Base-by-base conservation (phyloP, 106 monocot species). In the Dendrobium chrysotoxum region DNA sequence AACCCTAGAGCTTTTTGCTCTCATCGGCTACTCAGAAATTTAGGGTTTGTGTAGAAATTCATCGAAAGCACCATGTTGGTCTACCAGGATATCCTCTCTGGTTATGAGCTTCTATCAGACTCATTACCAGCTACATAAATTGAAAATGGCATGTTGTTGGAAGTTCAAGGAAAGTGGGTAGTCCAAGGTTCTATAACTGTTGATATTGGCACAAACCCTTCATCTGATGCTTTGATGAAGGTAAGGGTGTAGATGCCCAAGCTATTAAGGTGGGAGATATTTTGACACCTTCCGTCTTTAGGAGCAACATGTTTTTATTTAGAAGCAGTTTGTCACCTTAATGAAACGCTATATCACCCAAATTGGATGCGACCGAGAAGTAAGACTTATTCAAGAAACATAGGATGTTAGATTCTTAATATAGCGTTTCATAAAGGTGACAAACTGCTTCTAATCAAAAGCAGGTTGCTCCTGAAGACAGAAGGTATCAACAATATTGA, bases 141-240 rank as follows among this genome's bases (percentile, higher is more conserved):
- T 76, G 88, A 92, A 77, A 95, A 95, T 88, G 92, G 95, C 50
- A 84, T 92, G 31, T 77, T 95, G 47, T 95, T 92, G 95, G 95
- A 95, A 78, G 95, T 95, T 53, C 89, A 92, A 0, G 95, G 95
- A 45, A 95, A 95, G 96, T 96, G 96, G 96, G 93, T 96, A 0
- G 87, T 90, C 15, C 80, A 90, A 87, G 91, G 91, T 21, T 78
- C 87, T 41, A 80, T 92, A 21, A 84, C 89, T 66, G 89, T 96
- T 4, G 86, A 96, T 42, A 96, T 90, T 77, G 91, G 91, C 77
- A 93, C 96, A 28, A 96, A 96, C 78, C 96, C 93, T 40, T 96
- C 96, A 38, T 93, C 93, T 76, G 87, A 93, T 76, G 96, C 93
- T 40, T 38, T 21, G 90, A 74, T 25, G 96, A 90, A 28, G 96